A percentile compares a stretch with the other conserved stretches of the same genome.
Evolutionary conservation across 1,139 yeast genomes (phyloP).

Genomic region (Yamadazyma siamensis): DNA sequence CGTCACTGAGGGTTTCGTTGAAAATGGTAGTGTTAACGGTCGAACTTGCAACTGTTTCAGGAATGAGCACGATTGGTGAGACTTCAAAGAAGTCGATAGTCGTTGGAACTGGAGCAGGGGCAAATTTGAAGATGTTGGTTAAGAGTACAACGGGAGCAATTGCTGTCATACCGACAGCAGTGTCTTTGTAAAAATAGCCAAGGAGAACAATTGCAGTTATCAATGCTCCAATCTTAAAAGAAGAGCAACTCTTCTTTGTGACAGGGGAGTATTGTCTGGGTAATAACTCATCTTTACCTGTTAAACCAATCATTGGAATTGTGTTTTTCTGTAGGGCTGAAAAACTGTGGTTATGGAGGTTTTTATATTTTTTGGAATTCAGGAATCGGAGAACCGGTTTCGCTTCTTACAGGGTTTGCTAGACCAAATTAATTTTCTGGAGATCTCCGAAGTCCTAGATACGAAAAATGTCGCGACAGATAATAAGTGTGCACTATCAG

Average conservation of each 20-base stretch:
- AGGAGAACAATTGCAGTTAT: neutral
- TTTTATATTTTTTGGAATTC: neutral
- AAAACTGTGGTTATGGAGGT: neutral
- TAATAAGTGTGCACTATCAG: too few relatives aligned
- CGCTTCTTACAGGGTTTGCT: neutral
- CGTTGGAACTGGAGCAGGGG: slow-evolving; percentile 10
- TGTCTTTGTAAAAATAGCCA: neutral
- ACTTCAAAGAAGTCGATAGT: slow-evolving; percentile 18
- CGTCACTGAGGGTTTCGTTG: slow-evolving; percentile 14
- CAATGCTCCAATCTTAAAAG: neutral
- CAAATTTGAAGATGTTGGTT: slow-evolving; percentile 1
- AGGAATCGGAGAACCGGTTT: too few relatives aligned
- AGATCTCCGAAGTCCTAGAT: too few relatives aligned
- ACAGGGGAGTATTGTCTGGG: slow-evolving; percentile 4
- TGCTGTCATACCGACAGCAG: too few relatives aligned
- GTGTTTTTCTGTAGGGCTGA: neutral
- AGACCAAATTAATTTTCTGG: neutral
- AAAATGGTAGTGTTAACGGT: slow-evolving; percentile 12
- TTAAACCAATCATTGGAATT: slow-evolving; percentile 3
- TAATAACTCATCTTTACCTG: slow-evolving; percentile 10
- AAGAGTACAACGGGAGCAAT: neutral
- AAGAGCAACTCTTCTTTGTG: neutral
- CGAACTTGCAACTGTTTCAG: slow-evolving; percentile 9
- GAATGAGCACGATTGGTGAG: slow-evolving; percentile 11
- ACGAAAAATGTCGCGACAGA: too few relatives aligned